Conservation (phyloP, 2,329 filamentous ascomycete species). For the Epichloe uncinata region DNA sequence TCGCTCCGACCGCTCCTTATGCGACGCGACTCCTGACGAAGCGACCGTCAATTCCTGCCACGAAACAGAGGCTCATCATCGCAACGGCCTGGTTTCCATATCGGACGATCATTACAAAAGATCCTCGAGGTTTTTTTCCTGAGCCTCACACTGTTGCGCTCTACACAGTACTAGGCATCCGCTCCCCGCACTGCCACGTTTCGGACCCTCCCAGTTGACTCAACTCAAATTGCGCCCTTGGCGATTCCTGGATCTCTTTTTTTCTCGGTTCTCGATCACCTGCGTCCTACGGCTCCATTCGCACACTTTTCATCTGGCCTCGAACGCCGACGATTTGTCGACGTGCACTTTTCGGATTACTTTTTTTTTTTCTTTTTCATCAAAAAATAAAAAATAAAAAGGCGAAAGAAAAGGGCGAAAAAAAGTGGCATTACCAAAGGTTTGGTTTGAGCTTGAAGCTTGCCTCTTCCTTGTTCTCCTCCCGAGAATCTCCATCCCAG, state of each 20-base stretch:
- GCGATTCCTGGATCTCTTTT: not conserved
- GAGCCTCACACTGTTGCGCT: not conserved
- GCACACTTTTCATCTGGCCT: not conserved
- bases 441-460: slow-evolving; percentile 26
- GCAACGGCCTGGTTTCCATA: not conserved
- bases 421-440: slow-evolving; percentile 6
- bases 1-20: not conserved
- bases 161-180: not conserved
- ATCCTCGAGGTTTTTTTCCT: not conserved
- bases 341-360: not conserved
- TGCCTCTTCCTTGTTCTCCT: slow-evolving; percentile 25
- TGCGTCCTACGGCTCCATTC: not conserved
- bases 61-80: slow-evolving; percentile 1
- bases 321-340: not conserved
- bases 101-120: not conserved
- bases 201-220: not conserved
- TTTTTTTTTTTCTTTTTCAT: not conserved
- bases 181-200: not conserved
- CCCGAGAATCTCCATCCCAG: slow-evolving; percentile 20
- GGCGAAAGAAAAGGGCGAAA: not conserved
- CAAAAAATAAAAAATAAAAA: not conserved
- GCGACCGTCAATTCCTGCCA: not conserved
- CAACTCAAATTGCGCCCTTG: not conserved
- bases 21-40: slow-evolving; percentile 1
- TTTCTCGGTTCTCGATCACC: not conserved